Percentiles rank a stretch among this genome's conserved stretches.
phyloP scores from a whole-genome alignment of 805 yeast genomes.

The Limtongia smithiae region DNA sequence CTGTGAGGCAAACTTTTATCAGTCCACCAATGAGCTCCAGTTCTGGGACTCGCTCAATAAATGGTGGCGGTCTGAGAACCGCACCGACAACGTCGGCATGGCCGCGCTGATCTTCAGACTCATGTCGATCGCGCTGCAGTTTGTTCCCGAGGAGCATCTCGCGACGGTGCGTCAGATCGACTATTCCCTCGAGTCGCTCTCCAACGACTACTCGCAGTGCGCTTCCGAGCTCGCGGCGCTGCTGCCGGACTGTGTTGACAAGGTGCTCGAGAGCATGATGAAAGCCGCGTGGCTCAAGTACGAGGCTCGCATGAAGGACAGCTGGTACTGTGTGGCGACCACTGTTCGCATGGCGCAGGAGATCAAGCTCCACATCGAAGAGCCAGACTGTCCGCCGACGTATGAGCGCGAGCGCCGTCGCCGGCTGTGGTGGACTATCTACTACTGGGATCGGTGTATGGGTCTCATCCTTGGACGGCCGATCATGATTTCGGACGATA shows the following conservation, averaged over 20 bases:
- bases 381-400: constrained; percentile 17
- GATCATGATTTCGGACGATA: constrained; percentile 23
- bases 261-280: constrained; percentile 19
- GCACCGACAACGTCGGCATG: constrained; percentile 5
- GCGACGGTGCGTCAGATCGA: constrained; percentile 22
- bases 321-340: constrained; percentile 26
- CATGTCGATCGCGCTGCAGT: constrained; percentile 26
- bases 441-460: constrained; percentile 27
- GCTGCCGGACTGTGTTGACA: constrained; percentile 23
- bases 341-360: constrained; percentile 27
- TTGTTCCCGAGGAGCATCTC: constrained; percentile 24
- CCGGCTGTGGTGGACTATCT: constrained; percentile 27
- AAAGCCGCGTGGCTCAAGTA: constrained; percentile 22
- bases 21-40: constrained; percentile 14
- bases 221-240: constrained; percentile 24
- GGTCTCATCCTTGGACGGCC: constrained; percentile 25
- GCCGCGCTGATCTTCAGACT: constrained; percentile 19
- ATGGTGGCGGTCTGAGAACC: constrained; percentile 19
- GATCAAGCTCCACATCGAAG: constrained; percentile 25
- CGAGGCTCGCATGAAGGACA: constrained; percentile 26
- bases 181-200: constrained; percentile 7
- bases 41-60: constrained; percentile 16
- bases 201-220: constrained; percentile 18
- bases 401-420: constrained; percentile 26
- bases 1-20: constrained; percentile 22